Evolutionary conservation across 2,329 filamentous ascomycete species (phyloP), one percentile per base, ranked within the genome.

Genomic region (Claviceps pazoutovae): DNA sequence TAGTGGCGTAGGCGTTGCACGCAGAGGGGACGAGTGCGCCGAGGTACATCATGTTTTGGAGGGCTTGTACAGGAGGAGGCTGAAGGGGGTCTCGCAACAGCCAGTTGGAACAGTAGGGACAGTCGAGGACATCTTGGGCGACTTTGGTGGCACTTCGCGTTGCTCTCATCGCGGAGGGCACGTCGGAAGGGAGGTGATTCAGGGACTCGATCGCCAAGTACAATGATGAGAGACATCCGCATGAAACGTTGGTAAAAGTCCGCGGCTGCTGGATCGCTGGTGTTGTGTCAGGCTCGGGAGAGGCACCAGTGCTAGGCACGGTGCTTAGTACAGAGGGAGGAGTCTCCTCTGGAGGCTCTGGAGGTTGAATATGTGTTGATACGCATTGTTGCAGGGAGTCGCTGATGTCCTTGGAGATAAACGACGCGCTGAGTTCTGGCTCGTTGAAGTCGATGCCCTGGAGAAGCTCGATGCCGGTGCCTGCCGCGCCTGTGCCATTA

Each of bases 31-130:
- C 30, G 66, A 83, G 69, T 2, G 78, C 73, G 6, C 72, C 76
- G 4, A 83, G 66, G 50, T 79, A 68, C 77, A 82, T 81, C 48
- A 75, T 68, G 59, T 72, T 80, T 60, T 82, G 79, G 55, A 79
- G 76, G 34, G 69, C 58, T 49, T 76, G 72, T 49, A 80, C 70
- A 21, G 71, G 67, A 1, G 69, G 66, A 1, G 65, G 61, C 34
- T 63, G 56, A 26, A 57, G 56, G 1, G 64, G 57, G 5, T 72
- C 66, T 7, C 66, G 59, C 16, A 68, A 46, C 36, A 68, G 51
- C 37, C 66, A 62, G 23, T 67, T 63, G 49, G 71, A 72, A 64
- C 79, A 83, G 16, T 63, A 56, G 1, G 66, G 60, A 59, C 79
- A 83, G 56, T 70, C 67, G 48, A 80, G 69, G 17, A 73, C 70